Percentiles rank a stretch among this genome's conserved stretches.
These are phyloP conservation scores for Chaetomium sp. DNA, from an alignment of 2,329 filamentous ascomycete genomes.

Conservation along the genomic window DNA sequence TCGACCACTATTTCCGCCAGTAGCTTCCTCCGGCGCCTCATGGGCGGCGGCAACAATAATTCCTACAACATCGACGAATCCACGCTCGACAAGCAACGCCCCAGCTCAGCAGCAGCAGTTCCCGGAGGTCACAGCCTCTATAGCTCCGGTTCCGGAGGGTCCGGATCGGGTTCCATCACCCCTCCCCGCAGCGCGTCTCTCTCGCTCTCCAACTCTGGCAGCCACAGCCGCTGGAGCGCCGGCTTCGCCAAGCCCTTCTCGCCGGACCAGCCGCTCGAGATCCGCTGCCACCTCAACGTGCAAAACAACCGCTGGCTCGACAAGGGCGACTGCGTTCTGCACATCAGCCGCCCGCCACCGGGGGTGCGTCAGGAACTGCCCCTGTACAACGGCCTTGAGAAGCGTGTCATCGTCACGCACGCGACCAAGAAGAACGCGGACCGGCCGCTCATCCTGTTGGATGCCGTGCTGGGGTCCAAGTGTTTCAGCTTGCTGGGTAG, in stretches of 20 bases:
- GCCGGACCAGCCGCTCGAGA: slow-evolving; percentile 41
- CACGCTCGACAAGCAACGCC: slow-evolving; percentile 62
- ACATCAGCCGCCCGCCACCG: slow-evolving; percentile 74
- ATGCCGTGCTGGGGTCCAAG: slow-evolving; percentile 80
- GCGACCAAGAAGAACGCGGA: slow-evolving; percentile 65
- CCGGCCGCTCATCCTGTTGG: slow-evolving; percentile 67
- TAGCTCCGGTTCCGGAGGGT: slow-evolving; percentile 53
- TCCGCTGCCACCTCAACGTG: slow-evolving; percentile 81
- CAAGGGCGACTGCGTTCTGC: slow-evolving; percentile 80
- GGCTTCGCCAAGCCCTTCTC: slow-evolving; percentile 64
- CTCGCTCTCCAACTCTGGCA: slow-evolving; percentile 49
- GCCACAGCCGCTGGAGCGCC: slow-evolving; percentile 61
- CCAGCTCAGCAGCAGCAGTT: slow-evolving; percentile 54
- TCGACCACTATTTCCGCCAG: slow-evolving; percentile 62
- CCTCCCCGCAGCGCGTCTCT: slow-evolving; percentile 61
- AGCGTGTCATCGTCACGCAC: slow-evolving; percentile 77
- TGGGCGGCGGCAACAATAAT: slow-evolving; percentile 67
- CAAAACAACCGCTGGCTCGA: slow-evolving; percentile 84
- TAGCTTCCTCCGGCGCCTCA: slow-evolving; percentile 79
- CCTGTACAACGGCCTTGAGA: slow-evolving; percentile 70
- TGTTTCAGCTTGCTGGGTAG: slow-evolving; percentile 83
- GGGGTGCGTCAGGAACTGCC: slow-evolving; percentile 61
- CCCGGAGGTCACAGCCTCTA: slow-evolving; percentile 59
- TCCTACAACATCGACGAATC: slow-evolving; percentile 82
- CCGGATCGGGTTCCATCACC: slow-evolving; percentile 47